phyloP scores from a whole-genome alignment of 257 asterid genomes.

The Anisodus tanguticus region DNA sequence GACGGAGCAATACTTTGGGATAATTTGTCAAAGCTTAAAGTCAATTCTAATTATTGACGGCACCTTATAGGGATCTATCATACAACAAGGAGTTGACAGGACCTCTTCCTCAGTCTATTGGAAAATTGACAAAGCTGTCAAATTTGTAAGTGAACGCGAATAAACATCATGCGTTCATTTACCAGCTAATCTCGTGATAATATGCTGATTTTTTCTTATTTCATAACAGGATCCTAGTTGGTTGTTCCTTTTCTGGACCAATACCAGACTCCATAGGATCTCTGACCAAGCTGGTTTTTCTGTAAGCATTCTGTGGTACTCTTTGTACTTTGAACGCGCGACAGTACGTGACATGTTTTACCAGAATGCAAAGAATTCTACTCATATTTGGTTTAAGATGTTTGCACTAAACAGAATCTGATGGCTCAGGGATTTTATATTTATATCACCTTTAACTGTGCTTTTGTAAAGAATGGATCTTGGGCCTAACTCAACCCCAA shows the following conservation, averaged over 20 bases:
- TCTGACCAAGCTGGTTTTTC: slow-evolving; percentile 53
- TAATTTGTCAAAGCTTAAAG: neutral
- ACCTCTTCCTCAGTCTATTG: slow-evolving; percentile 66
- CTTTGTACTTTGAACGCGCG: neutral
- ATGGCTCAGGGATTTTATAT: neutral
- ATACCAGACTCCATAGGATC: slow-evolving; percentile 80
- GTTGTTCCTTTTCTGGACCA: slow-evolving; percentile 77
- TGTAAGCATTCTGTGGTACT: slow-evolving; percentile 58
- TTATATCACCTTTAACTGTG: neutral
- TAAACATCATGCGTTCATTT: neutral
- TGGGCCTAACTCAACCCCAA: too few relatives aligned
- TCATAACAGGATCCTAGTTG: slow-evolving; percentile 66
- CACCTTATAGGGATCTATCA: slow-evolving; percentile 73
- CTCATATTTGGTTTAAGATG: neutral
- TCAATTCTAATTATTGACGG: slow-evolving; percentile 21
- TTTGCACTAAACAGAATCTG: slow-evolving; percentile 12
- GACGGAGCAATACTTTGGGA: neutral
- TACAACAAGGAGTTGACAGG: slow-evolving; percentile 72
- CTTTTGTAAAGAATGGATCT: neutral
- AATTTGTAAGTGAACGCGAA: slow-evolving; percentile 67
- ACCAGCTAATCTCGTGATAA: neutral
- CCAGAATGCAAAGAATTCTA: neutral
- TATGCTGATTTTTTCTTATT: slow-evolving; percentile 24
- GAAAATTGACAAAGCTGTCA: slow-evolving; percentile 58
- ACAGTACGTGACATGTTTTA: neutral